Evolutionary conservation across 345 rosid species (phyloP), one percentile per base, ranked within the genome.

Genomic region (Brassica nigra): DNA sequence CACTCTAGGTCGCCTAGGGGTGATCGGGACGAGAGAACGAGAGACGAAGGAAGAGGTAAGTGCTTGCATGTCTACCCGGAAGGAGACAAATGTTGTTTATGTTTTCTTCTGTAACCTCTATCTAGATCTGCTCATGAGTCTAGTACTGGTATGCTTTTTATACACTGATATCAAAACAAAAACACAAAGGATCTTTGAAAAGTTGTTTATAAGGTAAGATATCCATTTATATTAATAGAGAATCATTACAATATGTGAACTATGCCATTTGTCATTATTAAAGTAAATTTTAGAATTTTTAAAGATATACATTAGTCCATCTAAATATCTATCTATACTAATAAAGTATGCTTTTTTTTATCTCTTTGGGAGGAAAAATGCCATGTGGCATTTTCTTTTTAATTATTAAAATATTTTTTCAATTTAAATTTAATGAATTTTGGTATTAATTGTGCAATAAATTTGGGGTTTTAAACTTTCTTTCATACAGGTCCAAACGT

Each of bases 1-100:
- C 4, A 57, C 12, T 39, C 14, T 54, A 34, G 8, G 36, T 3
- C 66, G 27, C 4, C 58, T 74, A 61, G 58, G 75, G 47, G 44
- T 74, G 36, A 34, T 68, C 2, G 59, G 75, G 78, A 73, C 34
- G 6, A 79, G 27, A 58, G 78, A 62, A 28, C 66, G 70, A 47
- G 66, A 52, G 9, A 74, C 0, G 65, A 74, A 74, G 29, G 66
- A 14, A 14, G 66, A 74, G 14, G 78, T 39, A 34, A 79, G 78
- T 61, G 28, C 44, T 67, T 44, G 70, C 82, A 79, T 79, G 4
- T 14, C 47, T 66, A 70, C 61, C 57, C 57, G 61, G 4, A 54
- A 54, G 61, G 76, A 54, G 71, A 64, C 31, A 33, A 36, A 70
- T 49, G 71, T 2, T 66, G 57, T 27, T 16, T 30, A 7, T 28